A percentile compares a stretch with the other conserved stretches of the same genome.
Conservation (phyloP, 1,284 basidiomycete genomes). For the Marasmius tenuissimus region DNA sequence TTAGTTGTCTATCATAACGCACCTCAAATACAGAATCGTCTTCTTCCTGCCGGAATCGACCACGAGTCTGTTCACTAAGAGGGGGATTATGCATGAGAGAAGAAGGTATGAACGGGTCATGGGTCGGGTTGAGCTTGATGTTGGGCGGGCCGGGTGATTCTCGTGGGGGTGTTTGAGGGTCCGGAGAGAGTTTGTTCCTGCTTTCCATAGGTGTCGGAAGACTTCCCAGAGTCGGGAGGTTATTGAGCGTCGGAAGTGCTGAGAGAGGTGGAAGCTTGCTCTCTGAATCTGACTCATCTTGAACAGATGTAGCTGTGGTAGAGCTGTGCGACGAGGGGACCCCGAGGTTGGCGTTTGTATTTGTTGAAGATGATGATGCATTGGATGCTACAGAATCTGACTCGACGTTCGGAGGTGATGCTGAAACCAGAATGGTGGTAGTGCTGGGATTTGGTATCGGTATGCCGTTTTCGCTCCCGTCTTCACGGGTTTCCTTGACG, state of each 20-base stretch:
- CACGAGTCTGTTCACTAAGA: background rate
- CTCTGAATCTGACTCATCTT: background rate
- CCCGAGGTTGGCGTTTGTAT: background rate
- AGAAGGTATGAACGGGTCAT: background rate
- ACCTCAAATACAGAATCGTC: background rate
- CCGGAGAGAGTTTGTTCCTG: background rate
- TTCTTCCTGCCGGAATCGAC: background rate
- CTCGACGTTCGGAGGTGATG: background rate
- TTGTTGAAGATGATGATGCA: background rate
- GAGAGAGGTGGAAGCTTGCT: background rate
- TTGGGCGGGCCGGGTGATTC: background rate
- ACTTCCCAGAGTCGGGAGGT: background rate
- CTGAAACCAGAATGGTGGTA: background rate
- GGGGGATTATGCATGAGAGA: background rate
- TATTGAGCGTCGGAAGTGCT: background rate
- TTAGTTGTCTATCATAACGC: background rate
- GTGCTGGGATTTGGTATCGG: background rate
- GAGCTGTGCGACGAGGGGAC: background rate
- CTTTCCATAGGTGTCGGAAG: background rate
- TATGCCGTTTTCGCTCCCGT: background rate
- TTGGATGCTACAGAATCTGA: background rate
- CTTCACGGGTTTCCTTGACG: background rate
- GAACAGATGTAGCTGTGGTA: background rate
- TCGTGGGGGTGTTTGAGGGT: background rate
- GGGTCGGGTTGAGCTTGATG: background rate